These are phyloP conservation scores for Chlamydomonas schloesseri DNA, from an alignment of 139 green algal species.

Conservation along the genomic window DNA sequence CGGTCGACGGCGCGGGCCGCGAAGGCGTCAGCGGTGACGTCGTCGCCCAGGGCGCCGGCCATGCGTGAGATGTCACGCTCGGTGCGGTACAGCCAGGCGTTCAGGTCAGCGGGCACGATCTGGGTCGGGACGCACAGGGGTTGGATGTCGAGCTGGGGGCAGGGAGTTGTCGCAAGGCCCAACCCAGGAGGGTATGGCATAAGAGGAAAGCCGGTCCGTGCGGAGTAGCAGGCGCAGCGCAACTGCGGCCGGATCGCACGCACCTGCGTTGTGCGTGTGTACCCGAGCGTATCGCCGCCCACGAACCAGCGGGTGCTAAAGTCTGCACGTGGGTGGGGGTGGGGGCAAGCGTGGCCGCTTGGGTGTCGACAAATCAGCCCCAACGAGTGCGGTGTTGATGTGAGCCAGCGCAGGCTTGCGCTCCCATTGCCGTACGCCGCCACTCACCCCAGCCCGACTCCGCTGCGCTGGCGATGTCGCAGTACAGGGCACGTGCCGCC, in stretches of 20 bases:
- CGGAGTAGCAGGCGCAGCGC: too few relatives aligned
- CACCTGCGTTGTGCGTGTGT: constrained; percentile 81
- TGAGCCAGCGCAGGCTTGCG: too few relatives aligned
- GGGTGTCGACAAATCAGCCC: too few relatives aligned
- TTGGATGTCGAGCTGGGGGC: too few relatives aligned
- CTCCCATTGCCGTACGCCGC: too few relatives aligned
- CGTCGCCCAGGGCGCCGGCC: constrained; percentile 49
- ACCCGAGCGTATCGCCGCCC: constrained; percentile 59
- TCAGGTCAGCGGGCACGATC: constrained; percentile 93
- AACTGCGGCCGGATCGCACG: not conserved
- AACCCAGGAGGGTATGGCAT: too few relatives aligned
- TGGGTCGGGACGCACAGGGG: not conserved
- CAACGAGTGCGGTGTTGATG: too few relatives aligned
- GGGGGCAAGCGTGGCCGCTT: too few relatives aligned
- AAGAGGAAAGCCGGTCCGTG: too few relatives aligned
- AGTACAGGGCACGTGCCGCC: constrained; percentile 66
- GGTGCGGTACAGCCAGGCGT: constrained; percentile 83
- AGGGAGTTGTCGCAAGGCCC: too few relatives aligned
- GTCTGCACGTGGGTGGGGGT: not conserved
- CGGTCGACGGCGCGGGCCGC: constrained; percentile 33
- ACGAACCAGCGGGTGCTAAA: constrained; percentile 69
- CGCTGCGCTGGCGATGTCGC: constrained; percentile 86
- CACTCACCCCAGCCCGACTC: constrained; percentile 89
- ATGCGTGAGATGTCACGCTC: constrained; percentile 63
- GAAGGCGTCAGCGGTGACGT: constrained; percentile 1